Evolutionary conservation across 139 green algal species (phyloP), one percentile per base, ranked within the genome.

Genomic region (Volvox reticuliferus): DNA sequence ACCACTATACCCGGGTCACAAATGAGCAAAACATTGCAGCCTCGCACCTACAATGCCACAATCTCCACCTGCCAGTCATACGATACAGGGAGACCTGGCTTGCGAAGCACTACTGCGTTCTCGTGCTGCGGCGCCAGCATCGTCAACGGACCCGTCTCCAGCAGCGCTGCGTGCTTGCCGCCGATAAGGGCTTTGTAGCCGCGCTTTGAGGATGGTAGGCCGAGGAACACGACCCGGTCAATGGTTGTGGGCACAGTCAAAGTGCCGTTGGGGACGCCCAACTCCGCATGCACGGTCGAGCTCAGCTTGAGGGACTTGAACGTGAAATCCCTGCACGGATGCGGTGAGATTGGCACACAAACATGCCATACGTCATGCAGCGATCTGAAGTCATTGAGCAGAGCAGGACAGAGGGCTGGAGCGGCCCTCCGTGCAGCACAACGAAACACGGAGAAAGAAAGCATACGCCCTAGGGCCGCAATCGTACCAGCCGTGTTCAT

Each of bases 211-310:
- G 35, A 37, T 18, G 88, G 88, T 61, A 95, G 91, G 5, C 95
- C 95, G 32, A 96, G 91, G 69, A 96, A 92, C 17, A 96, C 92
- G 5, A 96, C 44, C 2, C 93, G 89, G 91, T 96, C 95, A 20
- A 95, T 89, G 33, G 75, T 75, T n/a, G 30, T 36, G 44, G 87
- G 65, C 65, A 91, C 63, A 17, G 69, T 80, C 18, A 91, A 61
- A 18, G 44, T 82, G 73, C 88, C 82, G 1, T 62, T 36, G 19
- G 91, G 92, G 5, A 83, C 76, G 19, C 86, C 86, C 0, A 71
- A 33, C n/a, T 87, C 71, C 89, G 76, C 44, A 30, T 84, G 88
- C 61, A 37, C n/a, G 1, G 76, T 32, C 32, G 68, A 86, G 63
- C 32, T 84, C 33, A 96, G 88, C 83, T 82, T 82, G 18, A 86